Conservation (phyloP, 345 rosid genomes). For the Brassica napus region DNA sequence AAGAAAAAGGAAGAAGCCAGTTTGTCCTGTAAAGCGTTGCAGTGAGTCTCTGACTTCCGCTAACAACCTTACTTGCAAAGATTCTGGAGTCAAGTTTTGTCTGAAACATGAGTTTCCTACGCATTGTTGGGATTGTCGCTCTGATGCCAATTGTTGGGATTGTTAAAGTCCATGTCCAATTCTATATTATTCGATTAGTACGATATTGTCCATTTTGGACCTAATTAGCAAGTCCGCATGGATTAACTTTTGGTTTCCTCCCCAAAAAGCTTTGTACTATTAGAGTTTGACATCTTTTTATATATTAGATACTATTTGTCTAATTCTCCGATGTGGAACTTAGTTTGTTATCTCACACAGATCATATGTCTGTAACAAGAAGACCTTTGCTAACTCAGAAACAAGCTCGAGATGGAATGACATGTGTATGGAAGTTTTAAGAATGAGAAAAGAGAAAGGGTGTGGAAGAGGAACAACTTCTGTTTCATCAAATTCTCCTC, state of each 20-base stretch:
- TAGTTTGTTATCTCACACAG: too few relatives aligned
- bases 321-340: too few relatives aligned
- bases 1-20: constrained; percentile 58
- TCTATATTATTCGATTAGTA: too few relatives aligned
- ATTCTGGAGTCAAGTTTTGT: constrained; percentile 67
- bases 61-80: constrained; percentile 67
- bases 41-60: constrained; percentile 64
- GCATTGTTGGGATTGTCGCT: too few relatives aligned
- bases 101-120: constrained; percentile 71
- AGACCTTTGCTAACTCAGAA: background rate
- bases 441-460: constrained; percentile 53
- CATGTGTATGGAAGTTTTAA: constrained; percentile 59
- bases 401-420: constrained; percentile 45
- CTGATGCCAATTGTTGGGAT: too few relatives aligned
- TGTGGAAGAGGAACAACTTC: constrained; percentile 36
- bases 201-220: too few relatives aligned
- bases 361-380: constrained; percentile 43
- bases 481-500: constrained; percentile 28
- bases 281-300: too few relatives aligned
- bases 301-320: too few relatives aligned
- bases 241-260: too few relatives aligned
- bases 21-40: constrained; percentile 67
- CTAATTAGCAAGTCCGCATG: too few relatives aligned
- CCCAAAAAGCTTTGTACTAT: too few relatives aligned
- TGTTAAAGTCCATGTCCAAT: too few relatives aligned